Base-by-base conservation (phyloP, 2,329 filamentous ascomycete species). In the Fonsecaea monophora region DNA sequence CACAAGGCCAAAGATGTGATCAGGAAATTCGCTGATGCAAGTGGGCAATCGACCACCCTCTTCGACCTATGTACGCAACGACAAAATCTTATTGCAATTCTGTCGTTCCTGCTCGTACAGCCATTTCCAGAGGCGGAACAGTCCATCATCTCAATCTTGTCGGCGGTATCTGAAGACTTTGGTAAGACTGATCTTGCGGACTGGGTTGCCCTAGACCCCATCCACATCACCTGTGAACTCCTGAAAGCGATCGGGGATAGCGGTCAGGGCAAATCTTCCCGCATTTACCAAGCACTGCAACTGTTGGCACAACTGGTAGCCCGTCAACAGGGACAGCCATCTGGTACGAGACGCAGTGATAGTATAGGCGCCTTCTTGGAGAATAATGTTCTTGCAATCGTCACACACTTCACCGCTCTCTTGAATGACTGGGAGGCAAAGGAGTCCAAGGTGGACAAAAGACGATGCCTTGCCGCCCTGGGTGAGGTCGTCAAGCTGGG, bases 401-500 rank as follows among this genome's bases (percentile, higher is more conserved):
- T 97, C 78, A 89, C 92, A 6, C 86, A 90, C 40, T 88, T 98
- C 70, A 92, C 92, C 0, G 89, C 94, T 69, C 81, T 84, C 9
- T 89, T 97, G 66, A 95, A 94, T 73, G 90, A 92, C 74, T 82
- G 84, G 12, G 81, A 82, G 45, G 79, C 83, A 21, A 83, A 85
- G 65, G 86, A 87, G 64, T 85, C 79, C 70, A 82, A 79, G 73
- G 85, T 76, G 74, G 93, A 97, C 75, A 92, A 93, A 73, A 87
- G 87, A 64, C 86, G 90, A 66, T 93, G 90, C 72, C 87, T 99
- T 8, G 87, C 87, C 70, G 94, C 92, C 4, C 90, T 99, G 75
- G 91, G 92, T 72, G 92, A 96, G 75, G 91, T 99, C 86, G 90
- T 97, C 58, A 87, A 83, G 62, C 82, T 96, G 57, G 91, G 92